Conservation (phyloP, 305 asterid genomes). For the Plantago lanceolata region DNA sequence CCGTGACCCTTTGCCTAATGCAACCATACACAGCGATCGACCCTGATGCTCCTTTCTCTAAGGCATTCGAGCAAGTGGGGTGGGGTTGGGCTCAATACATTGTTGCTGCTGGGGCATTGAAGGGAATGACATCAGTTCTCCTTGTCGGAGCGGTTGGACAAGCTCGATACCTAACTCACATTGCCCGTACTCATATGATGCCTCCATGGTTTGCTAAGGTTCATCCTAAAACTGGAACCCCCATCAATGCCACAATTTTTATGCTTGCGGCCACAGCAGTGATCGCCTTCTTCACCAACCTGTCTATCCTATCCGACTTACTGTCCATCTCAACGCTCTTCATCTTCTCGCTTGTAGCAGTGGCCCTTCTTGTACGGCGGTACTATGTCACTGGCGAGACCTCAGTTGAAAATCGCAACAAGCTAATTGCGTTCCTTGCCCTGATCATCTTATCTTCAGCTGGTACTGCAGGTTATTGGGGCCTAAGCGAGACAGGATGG, state of each 20-base stretch:
- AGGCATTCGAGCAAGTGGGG: slow-evolving; percentile 40
- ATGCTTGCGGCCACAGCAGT: slow-evolving; percentile 35
- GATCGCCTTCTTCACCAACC: slow-evolving; percentile 48
- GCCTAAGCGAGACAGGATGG: slow-evolving; percentile 32
- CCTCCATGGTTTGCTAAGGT: slow-evolving; percentile 55
- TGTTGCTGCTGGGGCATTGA: slow-evolving; percentile 50
- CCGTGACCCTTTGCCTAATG: slow-evolving; percentile 51
- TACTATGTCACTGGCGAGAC: slow-evolving; percentile 53
- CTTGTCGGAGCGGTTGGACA: slow-evolving; percentile 43
- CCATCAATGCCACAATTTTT: slow-evolving; percentile 39
- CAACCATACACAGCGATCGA: slow-evolving; percentile 33
- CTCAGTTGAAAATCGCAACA: slow-evolving; percentile 31
- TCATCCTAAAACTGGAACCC: slow-evolving; percentile 46
- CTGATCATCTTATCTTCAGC: slow-evolving; percentile 44
- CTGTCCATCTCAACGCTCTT: slow-evolving; percentile 51
- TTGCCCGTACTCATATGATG: slow-evolving; percentile 59
- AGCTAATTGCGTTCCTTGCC: slow-evolving; percentile 34
- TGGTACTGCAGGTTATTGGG: slow-evolving; percentile 48
- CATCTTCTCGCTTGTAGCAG: slow-evolving; percentile 43
- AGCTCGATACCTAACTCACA: slow-evolving; percentile 54
- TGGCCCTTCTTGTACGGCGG: slow-evolving; percentile 46
- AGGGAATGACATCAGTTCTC: slow-evolving; percentile 58
- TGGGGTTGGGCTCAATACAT: slow-evolving; percentile 48
- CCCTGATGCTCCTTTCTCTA: slow-evolving; percentile 41
- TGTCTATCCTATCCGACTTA: slow-evolving; percentile 36